These are phyloP conservation scores for Spatholobus suberectus DNA, from an alignment of 306 rosid species.

Conservation along the genomic window DNA sequence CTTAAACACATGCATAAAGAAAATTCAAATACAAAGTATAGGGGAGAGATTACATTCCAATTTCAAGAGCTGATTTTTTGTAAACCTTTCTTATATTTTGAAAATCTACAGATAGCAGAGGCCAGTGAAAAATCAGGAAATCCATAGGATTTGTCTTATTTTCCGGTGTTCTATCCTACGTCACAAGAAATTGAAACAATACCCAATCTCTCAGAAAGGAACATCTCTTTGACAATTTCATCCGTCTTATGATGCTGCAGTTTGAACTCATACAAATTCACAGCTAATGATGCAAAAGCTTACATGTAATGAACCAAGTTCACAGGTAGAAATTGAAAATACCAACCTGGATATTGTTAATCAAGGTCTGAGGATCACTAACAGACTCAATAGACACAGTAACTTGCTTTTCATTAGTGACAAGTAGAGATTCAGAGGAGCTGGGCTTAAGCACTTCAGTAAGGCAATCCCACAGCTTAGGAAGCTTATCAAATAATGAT, in stretches of 20 bases:
- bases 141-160: neutral
- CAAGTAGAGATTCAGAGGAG: constrained; percentile 49
- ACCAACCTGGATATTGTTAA: constrained; percentile 94
- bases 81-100: neutral
- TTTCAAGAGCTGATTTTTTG: neutral
- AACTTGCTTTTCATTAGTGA: constrained; percentile 52
- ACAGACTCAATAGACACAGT: constrained; percentile 56
- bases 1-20: neutral
- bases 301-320: constrained; percentile 3
- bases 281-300: constrained; percentile 12
- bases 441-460: constrained; percentile 85
- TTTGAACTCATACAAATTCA: constrained; percentile 21
- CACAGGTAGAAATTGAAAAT: constrained; percentile 22
- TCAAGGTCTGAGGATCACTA: constrained; percentile 84
- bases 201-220: constrained; percentile 12
- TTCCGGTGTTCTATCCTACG: constrained; percentile 4
- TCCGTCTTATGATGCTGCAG: neutral
- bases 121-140: neutral
- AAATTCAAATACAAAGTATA: neutral
- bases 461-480: constrained; percentile 98
- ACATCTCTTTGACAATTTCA: constrained; percentile 4
- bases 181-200: neutral
- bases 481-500: constrained; percentile 84
- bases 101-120: neutral
- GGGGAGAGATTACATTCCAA: neutral